Percentiles rank a stretch among this genome's conserved stretches.
phyloP scores from a whole-genome alignment of 2,329 filamentous ascomycete species.

The Chalara sp. region DNA sequence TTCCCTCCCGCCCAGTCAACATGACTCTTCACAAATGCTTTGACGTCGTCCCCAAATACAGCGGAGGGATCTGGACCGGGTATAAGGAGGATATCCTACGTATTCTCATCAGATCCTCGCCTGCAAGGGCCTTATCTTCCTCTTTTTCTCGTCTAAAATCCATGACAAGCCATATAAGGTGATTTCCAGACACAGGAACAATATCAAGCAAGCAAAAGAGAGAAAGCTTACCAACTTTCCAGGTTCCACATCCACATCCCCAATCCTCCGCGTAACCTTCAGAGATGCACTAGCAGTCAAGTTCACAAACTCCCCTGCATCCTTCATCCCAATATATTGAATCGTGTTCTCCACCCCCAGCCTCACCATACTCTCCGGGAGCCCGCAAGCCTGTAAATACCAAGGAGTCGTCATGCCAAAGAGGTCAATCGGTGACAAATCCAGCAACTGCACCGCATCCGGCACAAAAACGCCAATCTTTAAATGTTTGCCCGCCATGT shows the following conservation, averaged over 20 bases:
- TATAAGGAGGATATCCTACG: conserved; percentile 43
- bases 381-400: conserved; percentile 33
- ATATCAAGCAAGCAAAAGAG: too few relatives aligned
- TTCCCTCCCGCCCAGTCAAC: conserved; percentile 16
- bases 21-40: conserved; percentile 39
- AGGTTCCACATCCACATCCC: conserved; percentile 39
- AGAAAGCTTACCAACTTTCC: conserved; percentile 21
- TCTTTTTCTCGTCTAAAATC: too few relatives aligned
- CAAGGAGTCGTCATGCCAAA: conserved; percentile 39
- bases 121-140: too few relatives aligned
- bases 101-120: conserved; percentile 1
- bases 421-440: conserved; percentile 43
- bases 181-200: too few relatives aligned
- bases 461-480: conserved; percentile 45
- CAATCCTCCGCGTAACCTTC: conserved; percentile 36
- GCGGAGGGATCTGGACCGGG: conserved; percentile 40
- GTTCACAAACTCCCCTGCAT: conserved; percentile 29
- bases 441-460: conserved; percentile 39
- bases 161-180: too few relatives aligned
- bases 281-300: conserved; percentile 36
- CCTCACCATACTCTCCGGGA: conserved; percentile 32
- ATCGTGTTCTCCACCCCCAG: conserved; percentile 38
- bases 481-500: too few relatives aligned
- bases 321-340: conserved; percentile 38
- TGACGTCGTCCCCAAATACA: conserved; percentile 26